Base-by-base conservation (phyloP, 1,284 basidiomycete species). In the Rhodotorula sp. region DNA sequence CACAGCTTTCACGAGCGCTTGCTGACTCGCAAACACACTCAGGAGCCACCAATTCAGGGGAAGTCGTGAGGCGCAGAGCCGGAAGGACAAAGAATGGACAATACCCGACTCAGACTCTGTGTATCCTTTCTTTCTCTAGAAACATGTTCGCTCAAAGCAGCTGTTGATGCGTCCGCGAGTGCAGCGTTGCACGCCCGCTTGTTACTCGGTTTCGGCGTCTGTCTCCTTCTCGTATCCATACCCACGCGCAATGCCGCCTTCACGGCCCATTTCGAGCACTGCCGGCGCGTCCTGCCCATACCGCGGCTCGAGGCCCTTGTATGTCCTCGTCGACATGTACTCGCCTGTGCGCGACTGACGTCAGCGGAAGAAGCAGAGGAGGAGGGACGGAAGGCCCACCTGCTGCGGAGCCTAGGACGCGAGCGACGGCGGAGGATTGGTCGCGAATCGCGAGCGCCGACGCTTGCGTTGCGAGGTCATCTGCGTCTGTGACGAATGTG, bases 161-260 rank as follows among this genome's bases (percentile, higher is more conserved):
- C 2, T 30, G 20, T 20, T 24, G 9, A 50, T 9, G 22, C 9
- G 47, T 51, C 24, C 22, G 22, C n/a, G 24, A n/a, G n/a, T 9
- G 24, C 50, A 44, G 40, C 40, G 40, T 44, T 18, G 40, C 50
- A n/a, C 7, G n/a, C 26, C 57, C n/a, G 26, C 30, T 53, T 24
- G 16, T 31, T 44, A 13, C 22, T 15, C 47, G 46, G 7, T 28
- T 0, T 50, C 53, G 8, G 3, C 37, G 16, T 22, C 50, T 24
- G 15, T 62, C 73, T 76, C 51, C 31, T 37, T 52, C 59, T 77
- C 76, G 28, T 78, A 83, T 22, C 84, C 82, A 79, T 99, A 98
- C 8, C 90, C 91, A 72, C 89, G 86, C 44, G 95, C 94, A 60
- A 96, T 90, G 7, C 95, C 95, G 73, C 90, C 67, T 92, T 83